Percentiles rank a stretch among this genome's conserved stretches.
phyloP scores from a whole-genome alignment of 2,329 filamentous ascomycete species.

The Anthostomella pinea region DNA sequence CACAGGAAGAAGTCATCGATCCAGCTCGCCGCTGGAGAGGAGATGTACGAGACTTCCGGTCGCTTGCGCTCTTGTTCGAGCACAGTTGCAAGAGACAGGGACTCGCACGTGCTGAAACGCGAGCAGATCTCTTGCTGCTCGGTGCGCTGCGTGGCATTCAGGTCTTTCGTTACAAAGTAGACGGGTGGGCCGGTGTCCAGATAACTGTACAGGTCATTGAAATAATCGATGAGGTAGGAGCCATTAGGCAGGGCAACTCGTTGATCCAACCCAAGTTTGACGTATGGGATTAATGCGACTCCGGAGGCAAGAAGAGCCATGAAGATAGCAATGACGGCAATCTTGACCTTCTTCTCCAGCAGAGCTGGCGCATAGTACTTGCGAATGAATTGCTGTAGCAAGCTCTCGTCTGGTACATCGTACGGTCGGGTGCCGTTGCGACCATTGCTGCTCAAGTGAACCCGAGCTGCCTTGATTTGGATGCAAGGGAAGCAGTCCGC shows the following conservation, averaged over 20 bases:
- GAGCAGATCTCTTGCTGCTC: conserved; percentile 88
- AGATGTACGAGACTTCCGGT: conserved; percentile 81
- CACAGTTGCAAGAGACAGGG: conserved; percentile 80
- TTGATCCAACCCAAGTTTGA: conserved; percentile 88
- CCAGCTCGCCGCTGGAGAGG: conserved; percentile 89
- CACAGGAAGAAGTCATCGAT: conserved; percentile 95
- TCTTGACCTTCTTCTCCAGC: conserved; percentile 77
- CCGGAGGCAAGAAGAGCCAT: conserved; percentile 83
- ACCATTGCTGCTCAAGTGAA: conserved; percentile 64
- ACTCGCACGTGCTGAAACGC: conserved; percentile 83
- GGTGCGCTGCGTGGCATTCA: conserved; percentile 72
- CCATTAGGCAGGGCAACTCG: conserved; percentile 89
- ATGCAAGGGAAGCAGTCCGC: conserved; percentile 92
- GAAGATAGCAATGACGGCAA: conserved; percentile 74
- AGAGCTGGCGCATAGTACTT: conserved; percentile 83
- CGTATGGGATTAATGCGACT: conserved; percentile 77
- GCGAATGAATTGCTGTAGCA: conserved; percentile 83
- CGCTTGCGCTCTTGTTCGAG: conserved; percentile 93
- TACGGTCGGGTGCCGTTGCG: conserved; percentile 59
- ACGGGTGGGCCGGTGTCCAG: conserved; percentile 89
- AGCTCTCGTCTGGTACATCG: conserved; percentile 78
- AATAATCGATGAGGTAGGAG: conserved; percentile 94
- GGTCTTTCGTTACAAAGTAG: conserved; percentile 84
- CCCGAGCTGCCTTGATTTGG: conserved; percentile 70
- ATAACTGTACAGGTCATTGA: conserved; percentile 93